Evolutionary conservation across 1,139 yeast genomes (phyloP).

Genomic region (Geotrichum europaeum): DNA sequence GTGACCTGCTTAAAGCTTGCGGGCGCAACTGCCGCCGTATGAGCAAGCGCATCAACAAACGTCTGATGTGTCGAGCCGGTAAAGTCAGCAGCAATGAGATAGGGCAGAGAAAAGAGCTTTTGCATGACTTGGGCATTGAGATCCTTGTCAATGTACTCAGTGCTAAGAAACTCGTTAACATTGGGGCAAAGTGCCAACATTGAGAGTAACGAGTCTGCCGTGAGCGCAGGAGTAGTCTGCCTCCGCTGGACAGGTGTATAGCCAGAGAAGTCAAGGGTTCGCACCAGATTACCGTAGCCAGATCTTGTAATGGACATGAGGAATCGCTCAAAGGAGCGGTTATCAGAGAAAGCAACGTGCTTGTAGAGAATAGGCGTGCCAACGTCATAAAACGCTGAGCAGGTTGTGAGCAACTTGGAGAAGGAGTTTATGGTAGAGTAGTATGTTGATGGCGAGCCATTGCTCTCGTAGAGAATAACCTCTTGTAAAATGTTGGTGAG

Average conservation of each 20-base stretch:
- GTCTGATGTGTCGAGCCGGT: slow-evolving; percentile 75
- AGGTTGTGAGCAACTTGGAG: slow-evolving; percentile 30
- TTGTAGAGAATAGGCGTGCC: slow-evolving; percentile 48
- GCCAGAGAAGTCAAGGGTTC: slow-evolving; percentile 78
- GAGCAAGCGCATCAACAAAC: slow-evolving; percentile 48
- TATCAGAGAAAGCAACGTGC: slow-evolving; percentile 70
- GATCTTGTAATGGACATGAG: slow-evolving; percentile 49
- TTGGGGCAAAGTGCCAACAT: slow-evolving; percentile 61
- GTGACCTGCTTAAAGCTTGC: slow-evolving; percentile 31
- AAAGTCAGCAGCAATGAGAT: slow-evolving; percentile 68
- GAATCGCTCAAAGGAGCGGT: slow-evolving; percentile 73
- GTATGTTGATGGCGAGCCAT: slow-evolving; percentile 21
- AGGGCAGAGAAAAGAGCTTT: slow-evolving; percentile 53
- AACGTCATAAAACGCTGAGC: slow-evolving; percentile 33
- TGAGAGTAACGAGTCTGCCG: slow-evolving; percentile 38
- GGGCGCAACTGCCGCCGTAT: not conserved
- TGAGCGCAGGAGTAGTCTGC: slow-evolving; percentile 70
- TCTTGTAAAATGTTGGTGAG: slow-evolving; percentile 30
- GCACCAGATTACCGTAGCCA: slow-evolving; percentile 60
- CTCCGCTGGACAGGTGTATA: slow-evolving; percentile 89
- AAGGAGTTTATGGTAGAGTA: slow-evolving; percentile 21
- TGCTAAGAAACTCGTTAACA: slow-evolving; percentile 69
- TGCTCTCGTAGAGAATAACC: slow-evolving; percentile 24
- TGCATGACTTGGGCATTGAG: slow-evolving; percentile 44
- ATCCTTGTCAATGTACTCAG: slow-evolving; percentile 84